Evolutionary conservation across 129 eudicot species (phyloP), one percentile per base, ranked within the genome.

Genomic region (Tanacetum coccineum): DNA sequence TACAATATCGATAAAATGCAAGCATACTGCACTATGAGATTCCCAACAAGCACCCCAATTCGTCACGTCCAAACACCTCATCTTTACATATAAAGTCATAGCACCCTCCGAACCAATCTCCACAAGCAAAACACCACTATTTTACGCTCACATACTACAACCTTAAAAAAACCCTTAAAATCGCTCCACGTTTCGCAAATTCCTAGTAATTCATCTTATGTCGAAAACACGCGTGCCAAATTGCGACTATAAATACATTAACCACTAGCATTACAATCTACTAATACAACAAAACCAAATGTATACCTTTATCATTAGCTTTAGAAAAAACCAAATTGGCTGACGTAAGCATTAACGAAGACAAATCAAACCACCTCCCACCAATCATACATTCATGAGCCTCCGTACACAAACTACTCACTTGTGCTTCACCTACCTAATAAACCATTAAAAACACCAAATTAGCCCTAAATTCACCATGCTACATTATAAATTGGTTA

Each of bases 281-380:
- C 25, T 22, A 22, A 22, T 22, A 22, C 25, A 2, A 22, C 25
- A 22, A 22, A 22, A 22, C 25, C 25, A 22, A 22, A 22, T 0
- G 2, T 20, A 53, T 25, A 92, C 98, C 96, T 84, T 88, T 86
- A 39, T 88, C 95, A 0, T 95, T 74, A 9, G 87, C 91, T 66
- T 92, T 92, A 7, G 96, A 63, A 71, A 88, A 87, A 2, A 92
- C 61, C 74, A 92, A 68, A 71, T 88, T 95, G 44, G 95, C 96
- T 4, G 98, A 88, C 58, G 96, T 82, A 61, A 92, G 73, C 88
- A 92, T 88, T 11, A 88, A 67, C 1, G 95, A 85, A 40, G 87
- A 87, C 83, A 92, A 85, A 80, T 92, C 98, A 78, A 88, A 67
- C 98, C 96, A 92, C 52, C 89, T 81, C 1, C 78, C 82, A 1